Percentiles rank a stretch among this genome's conserved stretches.
These are phyloP conservation scores for Mycena capillaripes DNA, from an alignment of 768 basidiomycete species.

Conservation along the genomic window DNA sequence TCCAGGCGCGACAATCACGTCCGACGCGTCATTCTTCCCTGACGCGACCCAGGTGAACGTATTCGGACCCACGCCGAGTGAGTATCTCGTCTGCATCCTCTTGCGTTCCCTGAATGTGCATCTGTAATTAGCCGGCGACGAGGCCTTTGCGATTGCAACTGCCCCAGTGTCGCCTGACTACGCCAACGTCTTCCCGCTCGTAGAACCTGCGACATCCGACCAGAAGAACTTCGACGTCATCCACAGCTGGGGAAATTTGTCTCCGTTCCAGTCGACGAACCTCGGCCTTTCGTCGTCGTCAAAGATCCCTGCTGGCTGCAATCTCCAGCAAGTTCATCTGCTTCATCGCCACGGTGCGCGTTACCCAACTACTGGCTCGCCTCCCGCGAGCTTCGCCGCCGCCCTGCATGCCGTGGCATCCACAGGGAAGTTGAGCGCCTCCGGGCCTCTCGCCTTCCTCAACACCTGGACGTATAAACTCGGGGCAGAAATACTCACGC, in stretches of 20 bases:
- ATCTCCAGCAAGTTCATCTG: slow-evolving; percentile 66
- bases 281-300: slow-evolving; percentile 65
- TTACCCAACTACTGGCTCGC: slow-evolving; percentile 63
- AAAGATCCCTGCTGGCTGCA: slow-evolving; percentile 61
- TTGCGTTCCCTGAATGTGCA: not conserved
- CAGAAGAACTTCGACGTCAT: slow-evolving; percentile 60
- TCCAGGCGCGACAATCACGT: slow-evolving; percentile 51
- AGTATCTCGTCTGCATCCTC: slow-evolving; percentile 23
- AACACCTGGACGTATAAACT: slow-evolving; percentile 85
- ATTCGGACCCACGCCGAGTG: slow-evolving; percentile 64
- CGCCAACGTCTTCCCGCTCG: slow-evolving; percentile 56
- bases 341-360: slow-evolving; percentile 81
- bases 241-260: slow-evolving; percentile 62
- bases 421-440: slow-evolving; percentile 59
- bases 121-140: slow-evolving; percentile 54
- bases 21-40: slow-evolving; percentile 57
- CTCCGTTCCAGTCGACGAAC: slow-evolving; percentile 65
- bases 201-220: slow-evolving; percentile 54
- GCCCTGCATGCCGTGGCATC: slow-evolving; percentile 62
- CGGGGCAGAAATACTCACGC: slow-evolving; percentile 82
- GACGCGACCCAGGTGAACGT: slow-evolving; percentile 58
- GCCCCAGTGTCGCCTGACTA: slow-evolving; percentile 57
- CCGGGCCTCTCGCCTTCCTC: slow-evolving; percentile 73
- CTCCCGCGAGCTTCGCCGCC: slow-evolving; percentile 58
- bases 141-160: slow-evolving; percentile 56